phyloP scores from a whole-genome alignment of 2,329 filamentous ascomycete genomes.

The Aspergillus felis region DNA sequence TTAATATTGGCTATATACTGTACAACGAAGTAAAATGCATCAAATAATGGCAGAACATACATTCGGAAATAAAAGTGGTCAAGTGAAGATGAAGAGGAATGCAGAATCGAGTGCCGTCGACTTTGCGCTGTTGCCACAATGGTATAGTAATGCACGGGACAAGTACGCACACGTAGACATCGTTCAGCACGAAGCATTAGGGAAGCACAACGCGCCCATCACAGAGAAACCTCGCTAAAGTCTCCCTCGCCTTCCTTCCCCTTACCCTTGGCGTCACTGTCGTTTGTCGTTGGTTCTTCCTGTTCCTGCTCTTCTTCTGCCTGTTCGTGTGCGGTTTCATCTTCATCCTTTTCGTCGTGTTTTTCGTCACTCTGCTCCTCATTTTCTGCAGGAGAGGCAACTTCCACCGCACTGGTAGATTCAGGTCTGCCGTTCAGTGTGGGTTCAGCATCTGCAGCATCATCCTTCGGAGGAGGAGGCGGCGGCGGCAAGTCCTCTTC shows the following conservation, averaged over 20 bases:
- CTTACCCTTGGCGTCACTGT: conserved; percentile 21
- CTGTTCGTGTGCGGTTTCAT: conserved; percentile 14
- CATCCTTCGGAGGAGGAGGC: conserved; percentile 28
- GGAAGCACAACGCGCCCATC: conserved; percentile 10
- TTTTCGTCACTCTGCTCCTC: conserved; percentile 9
- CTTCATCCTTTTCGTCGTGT: conserved; percentile 5
- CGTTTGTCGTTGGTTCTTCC: conserved; percentile 14
- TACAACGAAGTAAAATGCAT: conserved; percentile 8
- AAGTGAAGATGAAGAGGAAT: not conserved
- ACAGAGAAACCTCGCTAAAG: conserved; percentile 35
- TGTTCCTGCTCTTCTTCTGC: conserved; percentile 15
- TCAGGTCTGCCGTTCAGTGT: conserved; percentile 16
- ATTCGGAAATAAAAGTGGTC: not conserved
- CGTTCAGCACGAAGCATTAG: conserved; percentile 10
- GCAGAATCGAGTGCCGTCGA: not conserved
- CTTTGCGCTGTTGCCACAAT: not conserved
- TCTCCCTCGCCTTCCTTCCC: conserved; percentile 31
- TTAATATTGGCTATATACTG: conserved; percentile 10
- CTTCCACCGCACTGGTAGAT: not conserved
- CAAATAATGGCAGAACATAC: not conserved
- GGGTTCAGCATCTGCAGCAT: conserved; percentile 16
- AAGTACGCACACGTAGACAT: not conserved
- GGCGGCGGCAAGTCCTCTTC: conserved; percentile 25
- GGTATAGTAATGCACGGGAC: not conserved
- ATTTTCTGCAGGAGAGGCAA: not conserved